Percentiles rank a stretch among this genome's conserved stretches.
phyloP scores from a whole-genome alignment of 148 eudicot genomes.

The Talinum fruticosum region DNA sequence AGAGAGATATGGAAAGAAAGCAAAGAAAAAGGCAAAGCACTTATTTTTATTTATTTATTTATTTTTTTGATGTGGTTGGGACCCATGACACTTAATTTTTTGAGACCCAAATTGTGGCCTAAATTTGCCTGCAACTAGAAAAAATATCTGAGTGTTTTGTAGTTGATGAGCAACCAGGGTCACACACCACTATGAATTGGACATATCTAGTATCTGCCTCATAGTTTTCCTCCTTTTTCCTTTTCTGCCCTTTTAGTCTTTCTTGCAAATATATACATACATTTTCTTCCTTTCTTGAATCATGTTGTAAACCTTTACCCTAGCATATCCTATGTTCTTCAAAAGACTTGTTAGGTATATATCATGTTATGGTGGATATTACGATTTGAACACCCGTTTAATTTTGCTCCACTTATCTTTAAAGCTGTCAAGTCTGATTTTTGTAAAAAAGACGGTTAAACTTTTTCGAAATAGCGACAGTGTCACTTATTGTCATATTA shows the following conservation, averaged over 20 bases:
- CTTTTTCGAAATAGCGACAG: too few relatives aligned
- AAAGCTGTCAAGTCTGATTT: too few relatives aligned
- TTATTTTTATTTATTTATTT: not conserved
- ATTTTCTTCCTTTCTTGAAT: not conserved
- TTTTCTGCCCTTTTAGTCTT: not conserved
- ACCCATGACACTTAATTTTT: slow-evolving; percentile 18
- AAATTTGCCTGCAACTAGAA: slow-evolving; percentile 5
- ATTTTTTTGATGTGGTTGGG: slow-evolving; percentile 17
- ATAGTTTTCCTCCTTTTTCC: not conserved
- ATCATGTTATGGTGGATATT: not conserved
- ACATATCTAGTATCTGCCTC: slow-evolving; percentile 14
- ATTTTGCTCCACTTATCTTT: not conserved
- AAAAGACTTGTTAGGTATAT: not conserved
- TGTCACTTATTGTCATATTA: too few relatives aligned
- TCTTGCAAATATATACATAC: not conserved
- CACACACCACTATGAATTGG: slow-evolving; percentile 21
- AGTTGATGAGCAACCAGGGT: slow-evolving; percentile 18
- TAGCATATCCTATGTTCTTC: not conserved
- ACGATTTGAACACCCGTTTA: not conserved
- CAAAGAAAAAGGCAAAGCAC: slow-evolving; percentile 28
- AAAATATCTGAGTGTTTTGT: slow-evolving; percentile 29
- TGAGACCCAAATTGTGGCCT: slow-evolving; percentile 28
- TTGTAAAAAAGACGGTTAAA: too few relatives aligned
- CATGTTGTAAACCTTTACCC: not conserved
- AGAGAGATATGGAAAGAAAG: slow-evolving; percentile 30